Conservation (phyloP, 306 rosid genomes). For the Cucurbita ficifolia region DNA sequence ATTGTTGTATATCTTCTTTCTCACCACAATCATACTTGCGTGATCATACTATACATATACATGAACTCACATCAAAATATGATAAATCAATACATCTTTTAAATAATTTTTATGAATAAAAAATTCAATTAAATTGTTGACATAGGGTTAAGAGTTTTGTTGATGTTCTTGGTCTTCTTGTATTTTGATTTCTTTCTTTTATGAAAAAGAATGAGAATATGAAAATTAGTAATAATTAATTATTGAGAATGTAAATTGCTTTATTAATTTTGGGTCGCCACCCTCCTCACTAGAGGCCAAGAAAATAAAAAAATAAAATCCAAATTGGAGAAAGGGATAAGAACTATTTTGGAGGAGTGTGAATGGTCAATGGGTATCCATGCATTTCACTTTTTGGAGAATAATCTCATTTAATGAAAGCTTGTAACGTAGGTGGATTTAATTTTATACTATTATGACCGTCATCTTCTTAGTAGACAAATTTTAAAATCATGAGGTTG, state of each 20-base stretch:
- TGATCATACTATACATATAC: background rate
- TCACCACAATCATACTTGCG: no score
- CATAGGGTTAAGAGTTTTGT: no score
- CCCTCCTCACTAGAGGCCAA: background rate
- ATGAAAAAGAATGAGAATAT: no score
- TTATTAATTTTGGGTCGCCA: background rate
- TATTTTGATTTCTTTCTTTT: no score
- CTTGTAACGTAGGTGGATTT: background rate
- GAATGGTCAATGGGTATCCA: background rate
- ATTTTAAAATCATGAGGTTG: no score
- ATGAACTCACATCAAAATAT: background rate
- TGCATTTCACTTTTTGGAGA: background rate
- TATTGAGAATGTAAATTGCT: background rate
- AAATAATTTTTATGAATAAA: background rate
- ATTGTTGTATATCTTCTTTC: background rate
- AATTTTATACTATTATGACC: no score
- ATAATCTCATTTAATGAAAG: background rate
- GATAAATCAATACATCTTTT: background rate
- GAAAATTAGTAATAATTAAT: no score
- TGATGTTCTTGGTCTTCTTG: no score
- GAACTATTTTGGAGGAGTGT: background rate
- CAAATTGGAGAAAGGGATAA: background rate
- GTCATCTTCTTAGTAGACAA: no score
- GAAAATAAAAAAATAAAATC: background rate
- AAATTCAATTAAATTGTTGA: no score